Conservation (phyloP, 2,329 filamentous ascomycete genomes). For the Fusarium napiforme region DNA sequence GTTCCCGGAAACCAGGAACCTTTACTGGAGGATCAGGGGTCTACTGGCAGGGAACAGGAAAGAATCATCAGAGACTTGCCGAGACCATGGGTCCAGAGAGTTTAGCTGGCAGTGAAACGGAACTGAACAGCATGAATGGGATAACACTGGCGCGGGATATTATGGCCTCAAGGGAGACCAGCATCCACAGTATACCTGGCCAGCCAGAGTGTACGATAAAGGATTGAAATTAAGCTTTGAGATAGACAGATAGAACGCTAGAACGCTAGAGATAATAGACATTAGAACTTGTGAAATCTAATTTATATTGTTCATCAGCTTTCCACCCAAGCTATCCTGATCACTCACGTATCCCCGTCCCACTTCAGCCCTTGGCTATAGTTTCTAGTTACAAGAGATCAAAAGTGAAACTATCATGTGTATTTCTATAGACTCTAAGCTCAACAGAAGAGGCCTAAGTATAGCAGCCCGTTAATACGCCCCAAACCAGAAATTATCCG, state of each 20-base stretch:
- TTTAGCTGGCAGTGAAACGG: background rate
- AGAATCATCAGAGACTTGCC: background rate
- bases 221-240: background rate
- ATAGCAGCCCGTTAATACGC: background rate
- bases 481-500: too few relatives aligned
- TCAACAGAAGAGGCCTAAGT: background rate
- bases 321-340: too few relatives aligned
- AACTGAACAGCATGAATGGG: background rate
- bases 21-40: background rate
- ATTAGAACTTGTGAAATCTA: too few relatives aligned
- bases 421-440: background rate
- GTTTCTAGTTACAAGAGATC: too few relatives aligned
- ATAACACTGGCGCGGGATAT: background rate
- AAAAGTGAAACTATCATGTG: background rate
- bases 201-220: too few relatives aligned
- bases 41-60: background rate
- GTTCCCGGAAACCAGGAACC: accelerated
- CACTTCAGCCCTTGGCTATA: too few relatives aligned
- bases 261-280: background rate
- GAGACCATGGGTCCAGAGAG: background rate
- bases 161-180: background rate
- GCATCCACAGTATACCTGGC: background rate
- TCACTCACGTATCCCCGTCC: too few relatives aligned
- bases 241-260: background rate
- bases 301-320: too few relatives aligned